A percentile compares a stretch with the other conserved stretches of the same genome.
Evolutionary conservation across 176 grass and related monocot genomes (phyloP).

Genomic region (Raddia distichophylla): DNA sequence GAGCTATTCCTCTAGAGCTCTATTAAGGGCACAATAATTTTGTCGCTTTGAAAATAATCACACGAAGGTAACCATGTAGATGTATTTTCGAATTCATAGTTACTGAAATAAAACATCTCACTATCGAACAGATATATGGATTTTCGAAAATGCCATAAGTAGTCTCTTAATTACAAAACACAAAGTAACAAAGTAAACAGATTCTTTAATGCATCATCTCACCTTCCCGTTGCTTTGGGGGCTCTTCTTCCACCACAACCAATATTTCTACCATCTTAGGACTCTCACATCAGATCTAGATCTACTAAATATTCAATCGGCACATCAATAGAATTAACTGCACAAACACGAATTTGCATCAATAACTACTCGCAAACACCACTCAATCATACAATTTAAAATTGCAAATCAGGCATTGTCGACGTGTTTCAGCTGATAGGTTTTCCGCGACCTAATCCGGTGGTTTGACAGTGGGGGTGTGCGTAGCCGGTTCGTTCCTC

Average conservation of each 20-base stretch:
- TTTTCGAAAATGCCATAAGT: slow-evolving; percentile 1
- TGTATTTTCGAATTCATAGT: background rate
- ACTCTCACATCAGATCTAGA: background rate
- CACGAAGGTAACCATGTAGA: no score
- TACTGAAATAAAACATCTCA: no score
- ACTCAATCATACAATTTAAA: background rate
- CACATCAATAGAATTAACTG: slow-evolving; percentile 34
- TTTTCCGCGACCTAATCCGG: no score
- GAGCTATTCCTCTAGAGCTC: background rate
- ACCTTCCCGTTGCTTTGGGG: slow-evolving; percentile 31
- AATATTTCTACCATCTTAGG: background rate
- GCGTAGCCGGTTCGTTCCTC: no score
- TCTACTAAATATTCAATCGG: background rate
- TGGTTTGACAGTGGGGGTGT: no score
- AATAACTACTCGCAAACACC: slow-evolving; percentile 4
- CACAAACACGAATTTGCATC: background rate
- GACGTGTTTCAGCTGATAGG: no score
- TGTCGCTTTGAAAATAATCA: no score
- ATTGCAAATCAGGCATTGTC: background rate
- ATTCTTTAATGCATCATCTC: slow-evolving; percentile 17
- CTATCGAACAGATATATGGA: background rate
- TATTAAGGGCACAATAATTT: background rate
- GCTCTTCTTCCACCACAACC: background rate
- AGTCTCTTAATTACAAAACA: background rate
- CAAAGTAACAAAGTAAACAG: background rate